phyloP scores from a whole-genome alignment of 2,329 filamentous ascomycete species.

The Trichoderma simmonsii region DNA sequence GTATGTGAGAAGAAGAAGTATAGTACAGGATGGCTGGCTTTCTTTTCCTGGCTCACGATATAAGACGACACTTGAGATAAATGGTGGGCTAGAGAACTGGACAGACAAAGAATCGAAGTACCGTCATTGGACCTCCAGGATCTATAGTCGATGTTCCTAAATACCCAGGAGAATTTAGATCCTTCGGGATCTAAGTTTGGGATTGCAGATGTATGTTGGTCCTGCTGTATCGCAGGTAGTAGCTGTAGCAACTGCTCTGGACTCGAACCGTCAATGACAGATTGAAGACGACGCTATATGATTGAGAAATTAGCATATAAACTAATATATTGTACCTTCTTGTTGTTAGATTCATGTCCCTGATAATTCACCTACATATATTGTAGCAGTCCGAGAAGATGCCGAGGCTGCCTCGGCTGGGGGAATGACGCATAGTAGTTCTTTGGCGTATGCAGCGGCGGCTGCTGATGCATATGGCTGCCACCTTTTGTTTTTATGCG shows the following conservation, averaged over 20 bases:
- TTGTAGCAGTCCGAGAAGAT: no score
- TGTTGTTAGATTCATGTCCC: no score
- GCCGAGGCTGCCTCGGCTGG: no score
- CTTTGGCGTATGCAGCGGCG: slow-evolving; percentile 30
- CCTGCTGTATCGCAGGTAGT: no score
- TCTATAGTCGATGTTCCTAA: not conserved
- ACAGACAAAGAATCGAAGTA: not conserved
- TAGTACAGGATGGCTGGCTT: not conserved
- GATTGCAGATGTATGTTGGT: no score
- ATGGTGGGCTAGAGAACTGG: not conserved
- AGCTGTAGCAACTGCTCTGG: no score
- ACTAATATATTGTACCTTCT: no score
- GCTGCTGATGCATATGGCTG: slow-evolving; percentile 34
- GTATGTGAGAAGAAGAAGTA: not conserved
- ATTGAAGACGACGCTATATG: no score
- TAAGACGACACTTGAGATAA: not conserved
- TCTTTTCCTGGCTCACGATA: not conserved
- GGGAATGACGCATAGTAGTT: no score
- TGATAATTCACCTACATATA: no score
- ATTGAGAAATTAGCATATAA: no score
- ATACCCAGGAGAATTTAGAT: not conserved
- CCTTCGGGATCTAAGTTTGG: not conserved
- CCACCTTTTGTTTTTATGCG: slow-evolving; percentile 38
- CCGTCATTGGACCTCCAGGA: not conserved
- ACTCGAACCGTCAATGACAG: no score